Evolutionary conservation across 2,329 filamentous ascomycete genomes (phyloP), one percentile per base, ranked within the genome.

Genomic region (Blumeria hordei): DNA sequence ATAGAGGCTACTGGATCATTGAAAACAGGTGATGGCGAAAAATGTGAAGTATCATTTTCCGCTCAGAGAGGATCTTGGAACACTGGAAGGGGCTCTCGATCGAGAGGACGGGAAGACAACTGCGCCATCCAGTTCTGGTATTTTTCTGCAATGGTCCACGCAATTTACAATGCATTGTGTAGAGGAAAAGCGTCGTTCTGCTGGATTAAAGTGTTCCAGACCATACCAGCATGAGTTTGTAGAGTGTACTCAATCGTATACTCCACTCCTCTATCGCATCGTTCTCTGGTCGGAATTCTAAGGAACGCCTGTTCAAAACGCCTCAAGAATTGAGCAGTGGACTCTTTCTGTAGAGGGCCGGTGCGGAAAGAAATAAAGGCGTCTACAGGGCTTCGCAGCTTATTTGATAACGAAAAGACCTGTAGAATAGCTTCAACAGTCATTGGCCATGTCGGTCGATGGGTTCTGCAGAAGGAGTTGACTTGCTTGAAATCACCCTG

Each of bases 291-390:
- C 4, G 49, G 49, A 16, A 52, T 52, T 52, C 34, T 52, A 37
- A 12, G 49, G 21, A 52, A 52, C 21, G 16, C 49, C 7, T 52
- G 49, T 52, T 52, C 49, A 52, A 52, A 53, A 28, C 51, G 51
- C 34, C 18, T 28, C 6, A 28, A 36, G 21, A 53, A 53, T 21
- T 39, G 51, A 32, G 51, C 51, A 9, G 51, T 53, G 4, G 34
- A 53, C 35, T 53, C 35, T 28, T 53, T 53, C 18, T 36, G 35
- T 41, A 32, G 32, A 1, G 41, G 21, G 10, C 41, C 41, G 21
- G n/a, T 45, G n/a, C 41, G n/a, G 16, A 45, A 45, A 14, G n/a
- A 14, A 45, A 45, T 18, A 45, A 45, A 45, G 21, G 10, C 41
- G n/a, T n/a, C 11, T 4, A 45, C 3, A 16, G 41, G 11, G 21